Base-by-base conservation (phyloP, 495 filamentous ascomycete genomes). In the Zalerion maritima region DNA sequence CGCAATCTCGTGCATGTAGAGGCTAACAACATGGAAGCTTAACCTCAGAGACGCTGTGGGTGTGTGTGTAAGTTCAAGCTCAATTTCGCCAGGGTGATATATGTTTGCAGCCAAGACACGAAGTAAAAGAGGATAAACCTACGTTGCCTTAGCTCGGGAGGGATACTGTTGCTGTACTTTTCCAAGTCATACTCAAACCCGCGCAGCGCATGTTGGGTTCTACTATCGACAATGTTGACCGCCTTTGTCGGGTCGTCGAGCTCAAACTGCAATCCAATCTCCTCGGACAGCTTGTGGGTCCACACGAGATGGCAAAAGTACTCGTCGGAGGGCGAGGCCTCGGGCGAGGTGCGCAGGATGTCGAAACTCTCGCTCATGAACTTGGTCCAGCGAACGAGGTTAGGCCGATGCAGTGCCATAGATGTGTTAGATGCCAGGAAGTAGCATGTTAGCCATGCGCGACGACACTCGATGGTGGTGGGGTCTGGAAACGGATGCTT, bases 1-100 rank as follows among this genome's bases (percentile, higher is more conserved):
- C 2, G 77, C 74, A 28, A 87, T 77, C 49, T 94, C 87, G 45
- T 96, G 82, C 37, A 92, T 71, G 40, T 87, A 93, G 2, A 94
- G 57, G 33, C 66, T 76, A 18, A 83, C 46, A 2, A 82, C 63
- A 37, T 78, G 58, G 35, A 75, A 73, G 26, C 62, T 62, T 24
- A 81, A 50, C 34, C 58, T 49, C 3, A 81, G 52, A 2, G 65
- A 60, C 27, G 62, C 71, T 78, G 26, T 20, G 14, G 13, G 2
- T 11, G 6, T 14, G 17, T 41, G 30, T 40, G 36, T 34, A 6
- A 15, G 21, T 11, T 41, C 14, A 21, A 29, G 13, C 9, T 13
- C 13, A 19, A n/a, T 18, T 16, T n/a, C 5, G 18, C 33, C 5
- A 40, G 8, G 20, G n/a, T 8, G 6, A 38, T 29, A 8, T 18